Percentiles rank a stretch among this genome's conserved stretches.
Evolutionary conservation across 352 stramenopile species (phyloP).

Genomic region (Phytophthora megakarya): DNA sequence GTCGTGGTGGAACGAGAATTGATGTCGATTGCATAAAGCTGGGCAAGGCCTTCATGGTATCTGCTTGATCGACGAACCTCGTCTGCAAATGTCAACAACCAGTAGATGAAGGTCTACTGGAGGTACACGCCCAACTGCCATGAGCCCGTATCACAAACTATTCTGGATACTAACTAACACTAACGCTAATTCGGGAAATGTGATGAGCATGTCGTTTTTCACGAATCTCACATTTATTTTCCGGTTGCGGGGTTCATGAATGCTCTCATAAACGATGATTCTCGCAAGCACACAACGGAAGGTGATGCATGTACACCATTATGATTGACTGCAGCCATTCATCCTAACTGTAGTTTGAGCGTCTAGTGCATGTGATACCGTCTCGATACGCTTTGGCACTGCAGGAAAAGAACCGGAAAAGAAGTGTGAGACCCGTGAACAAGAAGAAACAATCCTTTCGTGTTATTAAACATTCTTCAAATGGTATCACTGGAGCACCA

Average conservation of each 20-base stretch:
- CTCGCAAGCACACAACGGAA: slow-evolving; percentile 7
- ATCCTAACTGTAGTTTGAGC: background rate
- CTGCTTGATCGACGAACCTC: background rate
- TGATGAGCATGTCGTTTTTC: background rate
- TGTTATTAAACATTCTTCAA: background rate
- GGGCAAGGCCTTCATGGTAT: slow-evolving; percentile 46
- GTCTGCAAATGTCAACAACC: background rate
- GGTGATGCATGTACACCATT: slow-evolving; percentile 6
- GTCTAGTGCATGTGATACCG: slow-evolving; percentile 61
- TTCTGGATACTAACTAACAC: slow-evolving; percentile 14
- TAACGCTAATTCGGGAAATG: slow-evolving; percentile 7
- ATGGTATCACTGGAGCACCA: background rate
- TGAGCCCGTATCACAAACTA: slow-evolving; percentile 7
- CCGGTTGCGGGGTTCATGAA: no score
- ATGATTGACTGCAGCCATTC: background rate
- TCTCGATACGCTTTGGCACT: slow-evolving; percentile 65
- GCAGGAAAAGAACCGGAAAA: slow-evolving; percentile 46
- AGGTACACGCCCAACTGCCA: background rate
- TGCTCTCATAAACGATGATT: background rate
- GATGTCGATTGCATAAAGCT: slow-evolving; percentile 45
- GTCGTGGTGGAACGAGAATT: slow-evolving; percentile 10
- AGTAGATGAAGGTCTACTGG: background rate
- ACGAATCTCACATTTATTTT: no score
- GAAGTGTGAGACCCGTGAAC: background rate
- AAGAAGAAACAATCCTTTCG: background rate